Evolutionary conservation across 2,329 filamentous ascomycete genomes (phyloP).

Genomic region (Achaetomium macrosporum): DNA sequence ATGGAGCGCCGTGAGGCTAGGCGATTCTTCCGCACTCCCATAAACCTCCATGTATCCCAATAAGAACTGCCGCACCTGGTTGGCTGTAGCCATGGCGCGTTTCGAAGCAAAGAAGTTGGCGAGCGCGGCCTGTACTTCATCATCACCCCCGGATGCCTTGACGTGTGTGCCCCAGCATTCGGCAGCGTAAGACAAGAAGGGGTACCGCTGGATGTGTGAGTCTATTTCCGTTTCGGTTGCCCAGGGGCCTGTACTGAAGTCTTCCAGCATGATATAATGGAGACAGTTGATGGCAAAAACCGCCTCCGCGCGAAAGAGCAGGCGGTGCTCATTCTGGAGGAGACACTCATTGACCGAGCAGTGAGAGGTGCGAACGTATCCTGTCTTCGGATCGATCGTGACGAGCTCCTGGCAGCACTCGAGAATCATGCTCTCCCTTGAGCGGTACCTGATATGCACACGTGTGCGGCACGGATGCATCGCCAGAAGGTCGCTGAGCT

Average conservation of each 20-base stretch:
- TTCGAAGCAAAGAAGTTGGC: background rate
- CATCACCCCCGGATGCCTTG: background rate
- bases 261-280: conserved; percentile 5
- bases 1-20: conserved; percentile 15
- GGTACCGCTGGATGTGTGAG: background rate
- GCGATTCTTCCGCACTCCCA: conserved; percentile 5
- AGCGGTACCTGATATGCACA: conserved; percentile 5
- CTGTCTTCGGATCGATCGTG: conserved; percentile 9
- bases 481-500: conserved; percentile 30
- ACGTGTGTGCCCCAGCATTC: background rate
- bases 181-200: conserved; percentile 7
- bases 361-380: conserved; percentile 5
- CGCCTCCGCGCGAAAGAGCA: conserved; percentile 9
- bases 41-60: conserved; percentile 8
- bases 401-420: conserved; percentile 18
- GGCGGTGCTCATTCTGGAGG: background rate
- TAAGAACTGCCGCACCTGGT: background rate
- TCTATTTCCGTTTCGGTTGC: background rate
- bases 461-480: conserved; percentile 19
- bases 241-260: conserved; percentile 9
- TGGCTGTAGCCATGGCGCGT: background rate
- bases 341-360: conserved; percentile 14
- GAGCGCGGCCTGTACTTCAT: background rate
- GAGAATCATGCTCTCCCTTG: conserved; percentile 10
- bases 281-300: conserved; percentile 4